Base-by-base conservation (phyloP, 2,329 filamentous ascomycete species). In the Lasiodiplodia theobromae region DNA sequence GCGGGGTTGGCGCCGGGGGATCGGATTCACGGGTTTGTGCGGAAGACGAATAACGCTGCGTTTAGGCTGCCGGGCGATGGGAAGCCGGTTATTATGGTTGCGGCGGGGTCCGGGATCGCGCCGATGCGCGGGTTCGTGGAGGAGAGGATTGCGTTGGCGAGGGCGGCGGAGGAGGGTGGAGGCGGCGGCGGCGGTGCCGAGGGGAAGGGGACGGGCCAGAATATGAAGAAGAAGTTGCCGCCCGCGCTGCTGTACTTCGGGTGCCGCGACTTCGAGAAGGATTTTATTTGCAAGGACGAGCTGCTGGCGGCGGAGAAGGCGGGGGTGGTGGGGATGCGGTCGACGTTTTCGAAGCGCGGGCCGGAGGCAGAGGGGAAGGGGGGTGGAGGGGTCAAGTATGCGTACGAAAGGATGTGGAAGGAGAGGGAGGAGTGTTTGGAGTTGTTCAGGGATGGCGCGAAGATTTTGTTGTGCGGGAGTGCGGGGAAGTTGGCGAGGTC, bases 391-490 rank as follows among this genome's bases (percentile, higher is more conserved):
- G 52, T 49, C 54, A 79, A 78, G 68, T 82, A 86, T 70, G 83
- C 86, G 3, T 83, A 85, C 66, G 84, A 87, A 56, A 72, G 81
- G 12, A 77, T 87, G 72, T 82, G 80, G 73, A 76, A 77, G 23
- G 83, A 87, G 37, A 72, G 82, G 0, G 77, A 79, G 16, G 79
- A 84, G 47, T 69, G 85, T 10, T 72, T 77, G 23, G 72, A 76
- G 12, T 68, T 87, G 51, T 86, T 75, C 62, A 73, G 79, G 0
- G 68, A 76, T 11, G 82, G 82, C 0, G 85, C 88, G 0, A 85
- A 85, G 71, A 79, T 90, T 0, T 91, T 86, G 73, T 83, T 91
- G 12, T 92, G 90, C 74, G 90, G 90, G 5, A 87, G 86, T 53
- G 79, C 77, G 54, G 78, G 77, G 56, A 80, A 77, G 71, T 79